Evolutionary conservation across 1,284 basidiomycete species (phyloP).

Genomic region (Sparassis latifolia): DNA sequence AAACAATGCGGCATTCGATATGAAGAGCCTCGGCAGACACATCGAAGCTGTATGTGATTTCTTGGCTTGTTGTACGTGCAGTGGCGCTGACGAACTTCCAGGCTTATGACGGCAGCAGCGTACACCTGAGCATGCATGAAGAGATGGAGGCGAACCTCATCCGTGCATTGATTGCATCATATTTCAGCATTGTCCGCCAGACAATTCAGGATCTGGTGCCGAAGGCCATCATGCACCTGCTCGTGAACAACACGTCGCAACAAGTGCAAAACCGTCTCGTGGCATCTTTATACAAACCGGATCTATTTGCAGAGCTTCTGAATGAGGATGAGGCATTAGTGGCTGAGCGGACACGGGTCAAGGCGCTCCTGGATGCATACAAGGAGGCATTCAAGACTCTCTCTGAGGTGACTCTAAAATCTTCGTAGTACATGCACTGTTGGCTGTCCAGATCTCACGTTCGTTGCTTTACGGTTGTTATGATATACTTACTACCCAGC

Average conservation of each 20-base stretch:
- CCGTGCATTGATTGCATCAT: constrained; percentile 88
- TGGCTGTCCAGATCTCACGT: background rate
- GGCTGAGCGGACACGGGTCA: constrained; percentile 88
- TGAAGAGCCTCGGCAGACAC: constrained; percentile 97
- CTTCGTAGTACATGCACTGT: constrained; percentile 33
- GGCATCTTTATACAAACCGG: constrained; percentile 88
- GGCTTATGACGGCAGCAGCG: constrained; percentile 45
- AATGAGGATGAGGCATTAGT: constrained; percentile 96
- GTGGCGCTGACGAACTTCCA: constrained; percentile 3
- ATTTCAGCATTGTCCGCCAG: constrained; percentile 95
- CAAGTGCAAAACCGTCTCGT: constrained; percentile 96
- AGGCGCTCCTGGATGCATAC: constrained; percentile 93
- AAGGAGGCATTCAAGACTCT: constrained; percentile 92
- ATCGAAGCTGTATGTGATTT: constrained; percentile 75
- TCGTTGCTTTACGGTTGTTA: background rate
- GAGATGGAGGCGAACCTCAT: constrained; percentile 97
- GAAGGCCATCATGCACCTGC: constrained; percentile 93
- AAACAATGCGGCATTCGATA: constrained; percentile 87
- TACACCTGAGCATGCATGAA: constrained; percentile 69
- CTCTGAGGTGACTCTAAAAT: constrained; percentile 71
- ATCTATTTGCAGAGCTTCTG: constrained; percentile 85
- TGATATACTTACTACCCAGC: background rate
- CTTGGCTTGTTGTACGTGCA: background rate
- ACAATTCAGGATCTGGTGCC: constrained; percentile 96
- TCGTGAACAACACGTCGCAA: constrained; percentile 95